phyloP scores from a whole-genome alignment of 176 grass and related monocot species.

The Juncus effusus region DNA sequence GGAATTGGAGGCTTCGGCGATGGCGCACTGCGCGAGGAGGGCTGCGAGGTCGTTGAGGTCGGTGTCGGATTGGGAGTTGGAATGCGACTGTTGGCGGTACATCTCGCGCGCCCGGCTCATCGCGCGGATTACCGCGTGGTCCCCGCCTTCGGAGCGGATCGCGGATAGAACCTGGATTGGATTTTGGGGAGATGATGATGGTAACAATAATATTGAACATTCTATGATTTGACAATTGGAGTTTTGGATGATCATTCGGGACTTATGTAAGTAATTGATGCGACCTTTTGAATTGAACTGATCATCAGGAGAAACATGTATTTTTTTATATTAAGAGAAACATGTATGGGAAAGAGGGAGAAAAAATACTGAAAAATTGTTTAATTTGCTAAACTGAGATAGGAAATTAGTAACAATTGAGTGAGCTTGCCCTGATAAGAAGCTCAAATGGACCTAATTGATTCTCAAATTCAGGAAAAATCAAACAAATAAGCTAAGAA shows the following conservation, averaged over 20 bases:
- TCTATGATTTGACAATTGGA: no score
- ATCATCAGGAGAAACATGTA: no score
- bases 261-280: no score
- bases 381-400: no score
- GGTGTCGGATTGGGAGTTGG: not conserved
- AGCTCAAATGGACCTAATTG: not conserved
- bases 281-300: no score
- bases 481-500: not conserved
- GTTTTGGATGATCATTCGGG: no score
- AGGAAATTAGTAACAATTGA: no score
- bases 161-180: slow-evolving; percentile 58
- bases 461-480: not conserved
- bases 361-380: no score
- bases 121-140: slow-evolving; percentile 66
- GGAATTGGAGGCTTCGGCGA: slow-evolving; percentile 53
- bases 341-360: no score
- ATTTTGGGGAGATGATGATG: not conserved
- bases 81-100: slow-evolving; percentile 50
- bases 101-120: slow-evolving; percentile 77
- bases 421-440: no score
- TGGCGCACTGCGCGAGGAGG: slow-evolving; percentile 85
- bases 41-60: slow-evolving; percentile 60
- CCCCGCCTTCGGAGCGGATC: slow-evolving; percentile 75
- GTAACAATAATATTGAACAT: no score
- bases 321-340: no score